Base-by-base conservation (phyloP, 257 asterid genomes). In the Handroanthus guayacan region DNA sequence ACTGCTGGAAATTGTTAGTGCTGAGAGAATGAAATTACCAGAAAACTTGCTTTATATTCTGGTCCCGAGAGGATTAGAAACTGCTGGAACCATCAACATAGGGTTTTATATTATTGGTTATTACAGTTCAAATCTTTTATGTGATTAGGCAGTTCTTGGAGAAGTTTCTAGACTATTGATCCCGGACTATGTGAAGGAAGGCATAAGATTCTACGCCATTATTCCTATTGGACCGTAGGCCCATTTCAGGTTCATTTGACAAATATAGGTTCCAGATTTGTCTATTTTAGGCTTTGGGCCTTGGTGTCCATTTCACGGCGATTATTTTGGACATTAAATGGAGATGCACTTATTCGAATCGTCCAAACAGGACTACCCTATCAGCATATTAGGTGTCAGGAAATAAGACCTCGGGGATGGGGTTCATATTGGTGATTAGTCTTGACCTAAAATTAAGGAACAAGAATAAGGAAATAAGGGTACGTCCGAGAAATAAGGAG, bases 151-250 rank as follows among this genome's bases (percentile, higher is more conserved):
- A 25, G n/a, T 12, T 7, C 34, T 60, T 60, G 6, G n/a, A 62
- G 83, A 80, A 80, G 84, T 31, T 71, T 80, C 84, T 65, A 60
- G 84, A 63, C 39, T 3, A 25, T 0, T 9, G 17, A 20, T 57
- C 4, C n/a, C n/a, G 0, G 31, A 17, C 18, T 37, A 52, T 34
- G 16, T 52, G 80, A 73, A 14, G 6, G 6, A 2, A 1, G 18
- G 20, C 6, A 2, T 11, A 3, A 51, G 12, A 8, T 47, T 8
- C 4, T 47, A 52, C 7, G 58, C 58, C 58, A 6, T 52, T 52
- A n/a, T 7, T 54, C 6, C 8, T 18, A 65, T 47, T 38, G 65
- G 80, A 74, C 69, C 18, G 2, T 6, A 0, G 47, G 38, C 55
- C 44, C 37, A 43, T n/a, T 55, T 9, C 1, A 34, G 31, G 8